Evolutionary conservation across 768 basidiomycete genomes (phyloP), one percentile per base, ranked within the genome.

Genomic region (Polyporus arcularius): DNA sequence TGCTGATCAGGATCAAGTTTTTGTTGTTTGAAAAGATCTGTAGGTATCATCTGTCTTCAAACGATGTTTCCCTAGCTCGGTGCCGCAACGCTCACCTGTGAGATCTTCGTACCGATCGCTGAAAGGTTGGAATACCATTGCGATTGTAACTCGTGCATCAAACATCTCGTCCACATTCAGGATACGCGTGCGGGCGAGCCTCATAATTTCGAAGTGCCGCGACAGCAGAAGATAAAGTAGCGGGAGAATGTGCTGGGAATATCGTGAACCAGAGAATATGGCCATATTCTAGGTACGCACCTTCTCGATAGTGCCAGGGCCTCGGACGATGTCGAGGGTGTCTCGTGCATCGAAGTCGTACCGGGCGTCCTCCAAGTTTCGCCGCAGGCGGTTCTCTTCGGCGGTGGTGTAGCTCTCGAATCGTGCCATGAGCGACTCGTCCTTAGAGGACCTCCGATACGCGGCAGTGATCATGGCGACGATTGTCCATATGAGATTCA

Each of bases 141-240:
- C 42, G 8, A 43, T 18, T 16, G 42, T 16, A 6, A 14, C 15
- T 9, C 6, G 6, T 43, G 42, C 42, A 7, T 45, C 52, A 9
- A 66, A 52, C 4, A 69, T 53, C 16, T 72, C 73, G 57, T 47
- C 60, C 4, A 74, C 63, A 16, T 74, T 63, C 0, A 76, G 41
- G 6, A 73, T 55, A 2, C 65, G 63, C 8, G 43, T 71, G 30
- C 63, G 62, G 5, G 69, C 70, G 4, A 73, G 56, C 26, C 68
- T 65, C 40, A 79, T 64, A 28, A 75, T 71, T 35, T 72, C 66
- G 28, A 75, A 63, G 63, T 78, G 73, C 28, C 73, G 68, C 46
- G 70, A 64, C 31, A 77, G 61, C 0, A 77, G 64, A 0, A 79
- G 68, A 55, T 73, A 74, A 1, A 78, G 55, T n/a, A 78, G 63